phyloP scores from a whole-genome alignment of 1,284 basidiomycete species.

The Mycena citricolor region DNA sequence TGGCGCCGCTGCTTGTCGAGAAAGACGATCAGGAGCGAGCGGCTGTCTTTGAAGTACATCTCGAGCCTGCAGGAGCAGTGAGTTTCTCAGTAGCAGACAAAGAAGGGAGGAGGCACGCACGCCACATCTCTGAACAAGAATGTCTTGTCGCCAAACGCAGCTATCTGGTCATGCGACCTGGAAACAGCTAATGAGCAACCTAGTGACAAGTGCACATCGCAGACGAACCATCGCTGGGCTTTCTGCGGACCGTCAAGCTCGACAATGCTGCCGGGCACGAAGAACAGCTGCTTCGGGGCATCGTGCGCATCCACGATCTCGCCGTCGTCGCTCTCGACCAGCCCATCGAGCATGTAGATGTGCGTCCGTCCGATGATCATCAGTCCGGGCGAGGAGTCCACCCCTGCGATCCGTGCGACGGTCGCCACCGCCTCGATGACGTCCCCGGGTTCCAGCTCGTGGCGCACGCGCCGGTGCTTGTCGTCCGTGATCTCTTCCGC shows the following conservation, averaged over 20 bases:
- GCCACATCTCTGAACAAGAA: constrained; percentile 91
- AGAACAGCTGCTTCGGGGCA: constrained; percentile 80
- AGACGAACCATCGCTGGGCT: constrained; percentile 72
- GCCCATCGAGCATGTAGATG: constrained; percentile 89
- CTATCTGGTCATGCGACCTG: constrained; percentile 80
- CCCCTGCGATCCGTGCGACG: constrained; percentile 81
- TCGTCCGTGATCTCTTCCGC: constrained; percentile 76
- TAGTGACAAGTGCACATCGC: not conserved
- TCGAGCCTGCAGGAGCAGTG: constrained; percentile 57
- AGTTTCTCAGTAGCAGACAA: constrained; percentile 2
- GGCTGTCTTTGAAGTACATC: constrained; percentile 86
- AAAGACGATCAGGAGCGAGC: constrained; percentile 81
- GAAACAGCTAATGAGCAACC: not conserved
- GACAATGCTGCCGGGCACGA: constrained; percentile 82
- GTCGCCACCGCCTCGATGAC: constrained; percentile 89
- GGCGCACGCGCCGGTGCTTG: constrained; percentile 74
- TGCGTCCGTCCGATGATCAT: constrained; percentile 85
- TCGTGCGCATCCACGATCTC: constrained; percentile 89
- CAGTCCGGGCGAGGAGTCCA: constrained; percentile 86
- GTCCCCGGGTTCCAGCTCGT: constrained; percentile 88
- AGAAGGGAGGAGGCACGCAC: constrained; percentile 45
- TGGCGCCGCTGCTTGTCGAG: constrained; percentile 65
- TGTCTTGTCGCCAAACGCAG: constrained; percentile 76
- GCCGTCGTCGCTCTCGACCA: constrained; percentile 86
- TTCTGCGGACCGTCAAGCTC: constrained; percentile 76